Base-by-base conservation (phyloP, 352 stramenopile genomes). In the Pythium grandisporangium region DNA sequence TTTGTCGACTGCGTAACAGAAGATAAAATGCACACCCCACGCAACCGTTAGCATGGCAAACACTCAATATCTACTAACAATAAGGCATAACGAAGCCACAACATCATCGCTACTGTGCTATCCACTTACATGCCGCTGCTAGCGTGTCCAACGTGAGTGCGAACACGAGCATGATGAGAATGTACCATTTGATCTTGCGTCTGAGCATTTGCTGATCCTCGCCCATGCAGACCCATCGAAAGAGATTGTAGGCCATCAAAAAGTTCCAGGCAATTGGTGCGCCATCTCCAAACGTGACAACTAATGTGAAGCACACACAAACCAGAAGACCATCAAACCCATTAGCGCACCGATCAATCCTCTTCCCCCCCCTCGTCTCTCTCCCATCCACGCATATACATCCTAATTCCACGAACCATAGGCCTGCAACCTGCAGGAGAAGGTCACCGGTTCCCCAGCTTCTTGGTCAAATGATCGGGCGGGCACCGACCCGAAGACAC, bases 201-300 rank as follows among this genome's bases (percentile, higher is more conserved):
- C 86, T 72, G 27, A 90, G 69, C 66, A 84, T 82, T 37, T 79
- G 73, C 56, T 88, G 74, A 53, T 93, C 77, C 37, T 89, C 72
- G 8, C 79, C 79, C 43, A 82, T 62, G 45, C 77, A 89, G 5
- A 93, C 68, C 79, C 79, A 93, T 16, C 70, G 72, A 53, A 79
- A 90, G 12, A 93, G 53, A 46, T 90, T 87, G 21, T 79, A 63
- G 29, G 76, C 74, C 72, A 93, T 93, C 17, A 93, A 63, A 35
- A 88, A 74, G 48, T 90, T 89, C 79, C 79, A 93, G 26, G 62
- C 67, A 42, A 90, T 89, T 19, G 79, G 78, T 17, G 69, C 61
- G 14, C 70, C 61, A 20, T 88, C 71, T 23, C 76, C 76, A 27
- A 90, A 90, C 10, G 70, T 84, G 38, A 93, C 83, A 35, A 88